Percentiles rank a stretch among this genome's conserved stretches.
phyloP scores from a whole-genome alignment of 495 filamentous ascomycete genomes.

The Penicillium samsonianum region DNA sequence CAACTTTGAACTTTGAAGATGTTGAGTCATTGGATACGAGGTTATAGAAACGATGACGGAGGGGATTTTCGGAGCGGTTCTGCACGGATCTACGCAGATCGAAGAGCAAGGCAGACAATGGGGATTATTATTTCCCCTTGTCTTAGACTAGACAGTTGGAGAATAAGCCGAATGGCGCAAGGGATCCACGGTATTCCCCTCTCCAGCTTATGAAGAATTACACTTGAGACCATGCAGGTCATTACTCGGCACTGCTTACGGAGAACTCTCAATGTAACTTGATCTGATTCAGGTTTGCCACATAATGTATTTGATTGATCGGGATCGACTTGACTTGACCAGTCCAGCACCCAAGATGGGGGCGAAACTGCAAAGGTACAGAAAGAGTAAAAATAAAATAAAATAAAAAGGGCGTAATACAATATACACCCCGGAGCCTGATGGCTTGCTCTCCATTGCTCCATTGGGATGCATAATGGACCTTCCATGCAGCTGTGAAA shows the following conservation, averaged over 20 bases:
- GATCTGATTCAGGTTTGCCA: slow-evolving; percentile 9
- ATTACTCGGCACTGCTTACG: not conserved
- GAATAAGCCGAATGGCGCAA: slow-evolving; percentile 12
- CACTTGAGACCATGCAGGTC: slow-evolving; percentile 4
- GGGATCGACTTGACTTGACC: not conserved
- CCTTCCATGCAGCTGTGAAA: slow-evolving; percentile 20
- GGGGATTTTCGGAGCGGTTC: not conserved
- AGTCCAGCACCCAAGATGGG: not conserved
- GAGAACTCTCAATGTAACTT: not conserved
- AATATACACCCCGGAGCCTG: slow-evolving; percentile 3
- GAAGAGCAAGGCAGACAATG: slow-evolving; percentile 7
- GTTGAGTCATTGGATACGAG: not conserved
- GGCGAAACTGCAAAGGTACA: not conserved
- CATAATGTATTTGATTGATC: not conserved
- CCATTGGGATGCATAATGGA: slow-evolving; percentile 13
- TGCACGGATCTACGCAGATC: slow-evolving; percentile 6
- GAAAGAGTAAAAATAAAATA: slow-evolving; percentile 6
- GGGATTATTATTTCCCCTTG: slow-evolving; percentile 9
- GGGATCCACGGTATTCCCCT: slow-evolving; percentile 18
- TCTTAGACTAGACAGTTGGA: slow-evolving; percentile 15
- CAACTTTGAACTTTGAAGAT: not conserved
- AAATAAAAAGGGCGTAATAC: slow-evolving; percentile 6
- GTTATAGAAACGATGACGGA: not conserved
- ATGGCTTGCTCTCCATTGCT: slow-evolving; percentile 6
- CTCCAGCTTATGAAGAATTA: slow-evolving; percentile 1